Evolutionary conservation across 2,329 filamentous ascomycete species (phyloP).

Genomic region (Aspergillus pseudonomiae): DNA sequence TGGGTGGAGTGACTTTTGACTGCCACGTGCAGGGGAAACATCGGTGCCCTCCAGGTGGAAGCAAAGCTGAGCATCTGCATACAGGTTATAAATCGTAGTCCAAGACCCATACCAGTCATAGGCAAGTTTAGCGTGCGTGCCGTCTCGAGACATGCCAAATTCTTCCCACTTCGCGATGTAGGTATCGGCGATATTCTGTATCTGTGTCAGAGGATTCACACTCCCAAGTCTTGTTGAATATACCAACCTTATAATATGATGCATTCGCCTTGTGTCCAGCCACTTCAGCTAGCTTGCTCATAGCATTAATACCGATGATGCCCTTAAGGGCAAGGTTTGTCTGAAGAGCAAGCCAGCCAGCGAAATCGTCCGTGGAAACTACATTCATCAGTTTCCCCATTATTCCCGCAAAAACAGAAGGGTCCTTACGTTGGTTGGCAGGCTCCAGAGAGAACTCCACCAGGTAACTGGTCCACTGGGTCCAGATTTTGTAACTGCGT

Average conservation of each 20-base stretch:
- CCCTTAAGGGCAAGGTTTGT: conserved; percentile 83
- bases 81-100: conserved; percentile 86
- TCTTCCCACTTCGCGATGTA: conserved; percentile 76
- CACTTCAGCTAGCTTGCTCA: conserved; percentile 69
- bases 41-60: conserved; percentile 66
- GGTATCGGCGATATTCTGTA: conserved; percentile 59
- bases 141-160: conserved; percentile 69
- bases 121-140: conserved; percentile 73
- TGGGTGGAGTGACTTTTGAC: conserved; percentile 34
- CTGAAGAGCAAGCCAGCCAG: conserved; percentile 75
- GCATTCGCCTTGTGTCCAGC: conserved; percentile 61
- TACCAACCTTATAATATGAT: conserved; percentile 58
- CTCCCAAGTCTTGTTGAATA: not conserved
- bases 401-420: not conserved
- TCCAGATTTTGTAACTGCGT: conserved; percentile 71
- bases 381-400: conserved; percentile 11
- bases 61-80: conserved; percentile 77
- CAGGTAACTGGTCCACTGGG: conserved; percentile 78
- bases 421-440: conserved; percentile 63
- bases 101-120: conserved; percentile 81
- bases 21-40: conserved; percentile 12
- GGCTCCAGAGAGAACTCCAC: conserved; percentile 76
- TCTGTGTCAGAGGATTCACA: conserved; percentile 1
- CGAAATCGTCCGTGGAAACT: conserved; percentile 83
- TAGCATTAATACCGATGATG: conserved; percentile 78